Evolutionary conservation across 164 flowering plant genomes (phyloP).

Genomic region (Berberis thunbergii): DNA sequence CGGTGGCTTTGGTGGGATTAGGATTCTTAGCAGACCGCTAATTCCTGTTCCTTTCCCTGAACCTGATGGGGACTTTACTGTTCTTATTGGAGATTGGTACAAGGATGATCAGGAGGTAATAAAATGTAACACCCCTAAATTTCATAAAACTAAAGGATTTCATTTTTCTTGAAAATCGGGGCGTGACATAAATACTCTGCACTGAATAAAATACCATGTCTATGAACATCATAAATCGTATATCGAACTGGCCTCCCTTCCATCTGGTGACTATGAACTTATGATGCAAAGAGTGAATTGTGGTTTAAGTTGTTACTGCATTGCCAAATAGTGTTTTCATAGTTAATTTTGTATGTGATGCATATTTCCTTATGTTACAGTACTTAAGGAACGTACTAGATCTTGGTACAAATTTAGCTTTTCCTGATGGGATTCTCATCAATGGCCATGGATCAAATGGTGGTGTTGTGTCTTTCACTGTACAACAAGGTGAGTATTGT

Average conservation of each 20-base stretch:
- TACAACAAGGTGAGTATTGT: constrained; percentile 40
- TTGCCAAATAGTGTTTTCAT: too few relatives aligned
- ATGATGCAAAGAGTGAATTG: too few relatives aligned
- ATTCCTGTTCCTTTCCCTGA: constrained; percentile 1
- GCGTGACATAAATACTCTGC: background rate
- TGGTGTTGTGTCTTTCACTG: constrained; percentile 26
- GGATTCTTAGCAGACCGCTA: background rate
- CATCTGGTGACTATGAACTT: too few relatives aligned
- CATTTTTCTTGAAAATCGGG: too few relatives aligned
- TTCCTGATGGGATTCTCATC: constrained; percentile 57
- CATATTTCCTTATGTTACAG: constrained; percentile 21
- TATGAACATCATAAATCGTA: too few relatives aligned
- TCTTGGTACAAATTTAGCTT: constrained; percentile 37
- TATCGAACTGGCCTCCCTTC: too few relatives aligned
- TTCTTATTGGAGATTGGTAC: constrained; percentile 5
- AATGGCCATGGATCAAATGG: constrained; percentile 58
- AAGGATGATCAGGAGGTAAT: background rate
- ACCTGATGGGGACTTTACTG: background rate
- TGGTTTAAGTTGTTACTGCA: background rate
- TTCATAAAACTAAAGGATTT: too few relatives aligned
- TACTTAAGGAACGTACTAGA: constrained; percentile 38
- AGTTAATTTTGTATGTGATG: too few relatives aligned
- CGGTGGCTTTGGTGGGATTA: background rate
- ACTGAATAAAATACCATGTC: too few relatives aligned
- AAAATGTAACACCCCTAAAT: background rate